A percentile compares a stretch with the other conserved stretches of the same genome.
These are phyloP conservation scores for Aegilops umbellulata DNA, from an alignment of 176 grass and related monocot species.

Conservation along the genomic window DNA sequence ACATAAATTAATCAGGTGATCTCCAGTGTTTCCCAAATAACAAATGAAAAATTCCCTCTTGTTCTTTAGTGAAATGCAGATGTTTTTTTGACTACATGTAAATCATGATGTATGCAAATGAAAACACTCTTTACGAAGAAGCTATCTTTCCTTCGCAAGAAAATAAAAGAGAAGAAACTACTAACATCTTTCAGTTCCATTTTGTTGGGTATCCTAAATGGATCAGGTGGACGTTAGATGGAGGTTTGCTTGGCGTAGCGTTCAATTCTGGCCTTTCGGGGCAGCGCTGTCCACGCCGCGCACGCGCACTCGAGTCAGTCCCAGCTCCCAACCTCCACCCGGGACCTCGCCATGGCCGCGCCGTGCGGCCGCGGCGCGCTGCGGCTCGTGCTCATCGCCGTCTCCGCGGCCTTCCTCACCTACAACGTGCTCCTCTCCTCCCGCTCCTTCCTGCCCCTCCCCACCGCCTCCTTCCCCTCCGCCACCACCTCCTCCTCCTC, in stretches of 20 bases:
- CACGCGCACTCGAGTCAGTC: neutral
- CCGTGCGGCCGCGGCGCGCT: constrained; percentile 36
- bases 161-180: no score
- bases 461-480: constrained; percentile 21
- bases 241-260: neutral
- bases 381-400: constrained; percentile 41
- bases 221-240: neutral
- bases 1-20: no score
- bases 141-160: no score
- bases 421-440: constrained; percentile 66
- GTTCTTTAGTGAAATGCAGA: no score
- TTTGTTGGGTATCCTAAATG: neutral
- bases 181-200: no score
- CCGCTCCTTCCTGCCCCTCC: constrained; percentile 27
- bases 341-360: constrained; percentile 26
- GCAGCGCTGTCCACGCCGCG: neutral
- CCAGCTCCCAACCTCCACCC: neutral
- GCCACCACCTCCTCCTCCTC: constrained; percentile 16
- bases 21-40: no score
- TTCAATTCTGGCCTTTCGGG: neutral
- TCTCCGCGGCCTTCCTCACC: constrained; percentile 60
- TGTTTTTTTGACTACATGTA: no score
- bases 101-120: no score
- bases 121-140: no score
- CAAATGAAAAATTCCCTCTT: no score